Percentiles rank a stretch among this genome's conserved stretches.
Conservation (phyloP, 768 basidiomycete species). For the Mycena latifolia region DNA sequence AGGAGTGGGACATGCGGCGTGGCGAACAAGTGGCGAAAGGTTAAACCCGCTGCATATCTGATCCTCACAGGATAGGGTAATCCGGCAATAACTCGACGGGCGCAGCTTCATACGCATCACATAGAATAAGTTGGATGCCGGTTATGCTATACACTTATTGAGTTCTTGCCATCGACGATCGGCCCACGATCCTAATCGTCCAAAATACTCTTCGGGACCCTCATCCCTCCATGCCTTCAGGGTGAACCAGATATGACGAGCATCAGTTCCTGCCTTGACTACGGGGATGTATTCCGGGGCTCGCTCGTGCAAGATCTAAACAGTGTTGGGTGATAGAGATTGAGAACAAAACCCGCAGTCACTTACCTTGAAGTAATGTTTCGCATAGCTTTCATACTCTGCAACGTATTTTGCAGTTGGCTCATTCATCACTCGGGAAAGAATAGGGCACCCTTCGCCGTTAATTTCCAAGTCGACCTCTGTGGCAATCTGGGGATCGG, state of each 20-base stretch:
- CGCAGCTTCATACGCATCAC: too few species aligned
- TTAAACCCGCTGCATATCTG: too few species aligned
- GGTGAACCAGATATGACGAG: constrained; percentile 8
- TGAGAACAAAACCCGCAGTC: too few species aligned
- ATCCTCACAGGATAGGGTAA: too few species aligned
- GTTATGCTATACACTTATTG: too few species aligned
- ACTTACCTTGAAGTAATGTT: constrained; percentile 24
- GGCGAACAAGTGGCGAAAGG: too few species aligned
- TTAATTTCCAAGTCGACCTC: constrained; percentile 23
- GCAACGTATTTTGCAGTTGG: background rate
- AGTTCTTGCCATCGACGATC: constrained; percentile 1
- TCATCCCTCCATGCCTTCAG: constrained; percentile 3
- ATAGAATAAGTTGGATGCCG: too few species aligned
- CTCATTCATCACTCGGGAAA: constrained; percentile 23
- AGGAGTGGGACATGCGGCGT: too few species aligned
- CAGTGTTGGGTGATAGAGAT: background rate
- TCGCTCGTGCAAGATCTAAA: background rate
- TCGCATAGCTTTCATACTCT: constrained; percentile 12
- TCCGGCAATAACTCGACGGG: too few species aligned
- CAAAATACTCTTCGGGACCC: constrained; percentile 11
- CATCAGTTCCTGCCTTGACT: constrained; percentile 7
- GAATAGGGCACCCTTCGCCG: constrained; percentile 9
- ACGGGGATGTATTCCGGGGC: background rate
- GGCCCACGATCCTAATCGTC: background rate
- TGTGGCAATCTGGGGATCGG: constrained; percentile 22